Base-by-base conservation (phyloP, 2,329 filamentous ascomycete genomes). In the Cordyceps javanica region DNA sequence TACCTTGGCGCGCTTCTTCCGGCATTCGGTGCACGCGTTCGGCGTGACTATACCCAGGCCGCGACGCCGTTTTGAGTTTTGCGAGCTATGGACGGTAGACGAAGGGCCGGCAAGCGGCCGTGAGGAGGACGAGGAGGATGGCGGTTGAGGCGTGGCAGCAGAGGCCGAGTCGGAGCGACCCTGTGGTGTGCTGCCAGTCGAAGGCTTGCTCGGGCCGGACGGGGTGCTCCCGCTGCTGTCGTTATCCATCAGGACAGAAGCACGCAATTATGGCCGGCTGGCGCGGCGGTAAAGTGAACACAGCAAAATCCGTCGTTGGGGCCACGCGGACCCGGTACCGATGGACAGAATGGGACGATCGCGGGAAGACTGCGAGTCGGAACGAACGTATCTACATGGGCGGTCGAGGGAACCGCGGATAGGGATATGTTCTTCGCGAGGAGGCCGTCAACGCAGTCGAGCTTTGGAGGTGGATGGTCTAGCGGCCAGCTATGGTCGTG, bases 1-100 rank as follows among this genome's bases (percentile, higher is more conserved):
- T 71, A 82, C 81, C 76, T 84, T 84, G 63, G 82, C 81, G 58
- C 82, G 80, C 69, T 83, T 84, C 71, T 83, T 84, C 56, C 81
- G 77, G 64, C 82, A 84, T 65, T 84, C 82, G 19, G 79, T 83
- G 66, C 82, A 84, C 25, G 82, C 82, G 68, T 83, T 84, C 42
- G 80, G 79, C 5, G 82, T 84, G 13, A 84, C 80, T 1, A 83
- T 70, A 19, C 82, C 82, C 4, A 81, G 65, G 2, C 81, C 82
- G 49, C 82, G 75, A 49, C 78, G 74, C 16, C 81, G 73, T 66
- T 83, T 84, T 3, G 78, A 78, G 21, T 71, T 65, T 55, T 73
- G 68, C 3, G 65, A 57, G 46, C 46, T 49, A 58, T 66, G 62
- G 25, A 65, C 57, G n/a, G 32, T 13, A 6, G 46, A 44, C 9